Evolutionary conservation across 352 stramenopile genomes (phyloP).

Genomic region (Phytophthora lateralis): DNA sequence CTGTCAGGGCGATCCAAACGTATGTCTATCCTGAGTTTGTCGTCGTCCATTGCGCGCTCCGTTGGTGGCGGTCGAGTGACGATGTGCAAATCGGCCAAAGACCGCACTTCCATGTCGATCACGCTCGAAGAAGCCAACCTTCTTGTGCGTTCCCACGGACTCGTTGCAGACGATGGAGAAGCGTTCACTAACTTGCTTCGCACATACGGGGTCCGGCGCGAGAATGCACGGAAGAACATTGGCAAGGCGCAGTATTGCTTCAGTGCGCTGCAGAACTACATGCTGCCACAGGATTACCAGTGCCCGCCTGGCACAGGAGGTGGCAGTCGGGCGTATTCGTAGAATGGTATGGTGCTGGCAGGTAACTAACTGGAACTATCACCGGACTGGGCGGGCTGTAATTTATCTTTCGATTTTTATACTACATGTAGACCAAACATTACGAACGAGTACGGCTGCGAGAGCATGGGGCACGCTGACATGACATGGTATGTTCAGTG

Average conservation of each 20-base stretch:
- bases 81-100: slow-evolving; percentile 98
- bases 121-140: slow-evolving; percentile 92
- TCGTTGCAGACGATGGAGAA: slow-evolving; percentile 56
- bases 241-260: slow-evolving; percentile 87
- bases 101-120: slow-evolving; percentile 97
- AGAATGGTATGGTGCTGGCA: slow-evolving; percentile 13
- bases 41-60: slow-evolving; percentile 66
- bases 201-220: slow-evolving; percentile 76
- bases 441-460: slow-evolving; percentile 18
- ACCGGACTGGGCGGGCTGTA: slow-evolving; percentile 9
- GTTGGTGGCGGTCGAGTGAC: slow-evolving; percentile 92
- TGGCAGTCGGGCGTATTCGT: slow-evolving; percentile 66
- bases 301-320: slow-evolving; percentile 83
- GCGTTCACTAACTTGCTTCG: slow-evolving; percentile 70
- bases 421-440: slow-evolving; percentile 15
- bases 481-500: slow-evolving; percentile 24
- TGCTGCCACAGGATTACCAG: slow-evolving; percentile 79
- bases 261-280: slow-evolving; percentile 81
- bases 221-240: slow-evolving; percentile 90
- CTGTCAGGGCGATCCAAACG: slow-evolving; percentile 67
- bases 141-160: slow-evolving; percentile 58
- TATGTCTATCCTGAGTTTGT: slow-evolving; percentile 83
- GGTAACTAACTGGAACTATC: slow-evolving; percentile 21
- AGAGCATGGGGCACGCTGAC: slow-evolving; percentile 2
- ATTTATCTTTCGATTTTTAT: slow-evolving; percentile 39